phyloP scores from a whole-genome alignment of 306 rosid species.

The Ochetophila trinervis region DNA sequence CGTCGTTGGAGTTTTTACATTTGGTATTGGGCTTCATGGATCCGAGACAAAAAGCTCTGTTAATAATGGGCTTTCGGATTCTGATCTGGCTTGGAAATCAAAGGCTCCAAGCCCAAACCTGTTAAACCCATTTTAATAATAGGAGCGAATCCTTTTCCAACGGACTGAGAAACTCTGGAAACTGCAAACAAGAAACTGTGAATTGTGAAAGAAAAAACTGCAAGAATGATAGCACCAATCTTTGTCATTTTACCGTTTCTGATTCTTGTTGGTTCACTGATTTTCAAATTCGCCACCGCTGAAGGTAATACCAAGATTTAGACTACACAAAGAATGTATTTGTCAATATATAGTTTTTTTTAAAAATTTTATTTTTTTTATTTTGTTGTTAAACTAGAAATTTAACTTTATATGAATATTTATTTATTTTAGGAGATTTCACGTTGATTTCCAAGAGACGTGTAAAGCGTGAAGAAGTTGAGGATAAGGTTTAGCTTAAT shows the following conservation, averaged over 20 bases:
- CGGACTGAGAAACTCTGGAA: no score
- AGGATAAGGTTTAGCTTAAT: constrained; percentile 55
- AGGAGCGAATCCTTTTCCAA: no score
- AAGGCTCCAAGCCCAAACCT: no score
- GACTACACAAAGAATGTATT: background rate
- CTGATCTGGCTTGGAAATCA: no score
- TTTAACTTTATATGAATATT: background rate
- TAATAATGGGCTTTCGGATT: no score
- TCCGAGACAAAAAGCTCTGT: no score
- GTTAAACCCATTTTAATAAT: no score
- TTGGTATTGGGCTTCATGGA: no score
- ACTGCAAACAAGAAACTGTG: background rate
- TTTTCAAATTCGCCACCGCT: constrained; percentile 56
- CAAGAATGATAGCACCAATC: constrained; percentile 18
- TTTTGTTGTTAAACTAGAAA: background rate
- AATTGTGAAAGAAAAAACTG: background rate
- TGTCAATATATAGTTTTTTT: background rate
- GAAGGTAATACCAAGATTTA: constrained; percentile 40
- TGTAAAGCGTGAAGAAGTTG: constrained; percentile 62
- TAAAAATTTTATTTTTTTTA: no score
- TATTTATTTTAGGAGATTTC: constrained; percentile 56
- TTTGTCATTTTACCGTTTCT: constrained; percentile 26
- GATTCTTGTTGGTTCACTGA: constrained; percentile 18
- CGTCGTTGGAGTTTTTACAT: no score
- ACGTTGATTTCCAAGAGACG: constrained; percentile 69